These are phyloP conservation scores for Hyaloperonospora brassicae DNA, from an alignment of 352 stramenopile species.

Conservation along the genomic window DNA sequence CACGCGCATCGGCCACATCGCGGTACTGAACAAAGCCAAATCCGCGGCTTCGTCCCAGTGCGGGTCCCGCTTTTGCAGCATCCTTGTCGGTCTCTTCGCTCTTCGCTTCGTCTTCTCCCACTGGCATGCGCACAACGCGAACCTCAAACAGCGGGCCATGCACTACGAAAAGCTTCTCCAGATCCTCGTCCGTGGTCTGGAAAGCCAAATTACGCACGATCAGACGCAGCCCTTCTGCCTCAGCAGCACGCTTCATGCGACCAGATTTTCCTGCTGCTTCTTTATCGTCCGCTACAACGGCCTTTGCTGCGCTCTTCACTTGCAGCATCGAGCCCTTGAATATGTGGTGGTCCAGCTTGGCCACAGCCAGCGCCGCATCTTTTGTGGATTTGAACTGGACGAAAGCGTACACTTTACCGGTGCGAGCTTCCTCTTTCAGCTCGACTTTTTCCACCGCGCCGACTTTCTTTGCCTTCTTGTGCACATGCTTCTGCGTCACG, in stretches of 20 bases:
- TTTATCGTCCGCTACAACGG: constrained; percentile 23
- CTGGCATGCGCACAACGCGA: constrained; percentile 62
- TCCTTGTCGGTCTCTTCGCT: constrained; percentile 16
- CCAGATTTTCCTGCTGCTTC: constrained; percentile 14
- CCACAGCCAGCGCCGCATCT: constrained; percentile 43
- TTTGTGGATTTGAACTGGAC: constrained; percentile 54
- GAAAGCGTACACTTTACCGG: constrained; percentile 49
- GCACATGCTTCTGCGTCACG: constrained; percentile 70
- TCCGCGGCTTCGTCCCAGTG: constrained; percentile 57
- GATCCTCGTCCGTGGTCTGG: constrained; percentile 61
- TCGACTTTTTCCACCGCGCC: constrained; percentile 45
- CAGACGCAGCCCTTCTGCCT: constrained; percentile 53
- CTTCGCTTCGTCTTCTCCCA: constrained; percentile 38
- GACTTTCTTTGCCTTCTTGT: constrained; percentile 78
- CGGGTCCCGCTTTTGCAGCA: constrained; percentile 8
- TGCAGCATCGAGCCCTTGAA: constrained; percentile 75
- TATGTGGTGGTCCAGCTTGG: constrained; percentile 77
- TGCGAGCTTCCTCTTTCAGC: constrained; percentile 50
- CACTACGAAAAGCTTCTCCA: constrained; percentile 63
- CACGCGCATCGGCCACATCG: constrained; percentile 47
- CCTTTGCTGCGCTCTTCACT: constrained; percentile 38
- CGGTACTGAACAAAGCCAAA: constrained; percentile 83
- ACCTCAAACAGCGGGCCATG: constrained; percentile 62
- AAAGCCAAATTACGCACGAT: constrained; percentile 84
- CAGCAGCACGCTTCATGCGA: constrained; percentile 26